phyloP scores from a whole-genome alignment of 441 rosid species.

The Manihot esculenta region DNA sequence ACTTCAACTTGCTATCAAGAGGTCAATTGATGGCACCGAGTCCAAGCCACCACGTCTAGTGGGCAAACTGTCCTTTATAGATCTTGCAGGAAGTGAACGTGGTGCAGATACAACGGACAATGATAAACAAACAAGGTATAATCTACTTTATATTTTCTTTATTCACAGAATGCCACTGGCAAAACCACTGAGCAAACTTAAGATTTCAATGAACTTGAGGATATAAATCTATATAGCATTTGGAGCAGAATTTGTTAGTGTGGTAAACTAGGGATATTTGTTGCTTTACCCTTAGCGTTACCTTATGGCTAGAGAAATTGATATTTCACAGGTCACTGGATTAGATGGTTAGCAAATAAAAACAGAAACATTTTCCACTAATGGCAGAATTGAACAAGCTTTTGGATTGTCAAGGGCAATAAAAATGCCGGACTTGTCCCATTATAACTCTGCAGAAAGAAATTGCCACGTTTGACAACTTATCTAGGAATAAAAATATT shows the following conservation, averaged over 20 bases:
- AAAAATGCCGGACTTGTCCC: background rate
- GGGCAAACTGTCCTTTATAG: constrained; percentile 98
- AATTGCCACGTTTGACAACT: background rate
- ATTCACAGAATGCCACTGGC: background rate
- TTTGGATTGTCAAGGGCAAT: background rate
- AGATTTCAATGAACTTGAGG: background rate
- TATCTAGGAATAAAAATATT: background rate
- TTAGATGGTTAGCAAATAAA: background rate
- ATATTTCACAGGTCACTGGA: background rate
- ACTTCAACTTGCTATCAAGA: constrained; percentile 94
- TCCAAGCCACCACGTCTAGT: constrained; percentile 81
- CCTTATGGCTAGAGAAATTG: constrained; percentile 1
- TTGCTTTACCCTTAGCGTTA: background rate
- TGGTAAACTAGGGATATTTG: background rate
- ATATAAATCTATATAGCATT: background rate
- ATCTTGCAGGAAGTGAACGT: constrained; percentile 99
- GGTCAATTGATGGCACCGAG: constrained; percentile 69
- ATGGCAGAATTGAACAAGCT: background rate
- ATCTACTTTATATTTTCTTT: constrained; percentile 8
- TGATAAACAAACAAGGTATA: constrained; percentile 95
- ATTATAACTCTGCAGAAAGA: background rate
- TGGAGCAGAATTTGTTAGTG: background rate
- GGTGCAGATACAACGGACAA: constrained; percentile 99
- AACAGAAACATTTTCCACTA: background rate
- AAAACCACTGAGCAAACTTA: background rate